These are phyloP conservation scores for Schoenoplectus tabernaemontani DNA, from an alignment of 202 grass and related monocot genomes.

Conservation along the genomic window DNA sequence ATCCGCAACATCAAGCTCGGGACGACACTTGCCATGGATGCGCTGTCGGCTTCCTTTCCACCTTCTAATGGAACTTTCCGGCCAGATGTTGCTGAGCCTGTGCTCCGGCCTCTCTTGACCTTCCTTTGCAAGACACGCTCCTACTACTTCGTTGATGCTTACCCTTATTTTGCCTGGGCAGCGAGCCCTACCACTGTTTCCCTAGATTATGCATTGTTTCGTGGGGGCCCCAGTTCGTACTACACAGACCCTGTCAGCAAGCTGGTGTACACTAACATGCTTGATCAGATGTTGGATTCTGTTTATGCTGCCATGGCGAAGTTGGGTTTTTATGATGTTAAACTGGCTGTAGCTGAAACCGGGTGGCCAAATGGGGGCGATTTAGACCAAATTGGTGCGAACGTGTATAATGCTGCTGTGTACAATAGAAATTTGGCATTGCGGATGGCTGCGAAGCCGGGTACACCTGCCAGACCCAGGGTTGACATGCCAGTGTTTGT, in stretches of 20 bases:
- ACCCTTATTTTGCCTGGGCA: conserved; percentile 81
- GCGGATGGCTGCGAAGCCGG: conserved; percentile 33
- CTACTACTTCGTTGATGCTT: conserved; percentile 81
- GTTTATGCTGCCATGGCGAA: conserved; percentile 48
- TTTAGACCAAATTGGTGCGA: conserved; percentile 52
- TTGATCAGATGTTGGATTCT: conserved; percentile 91
- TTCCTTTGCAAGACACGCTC: conserved; percentile 60
- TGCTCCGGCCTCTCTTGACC: conserved; percentile 55
- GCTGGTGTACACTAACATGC: conserved; percentile 62
- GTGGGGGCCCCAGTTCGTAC: neutral
- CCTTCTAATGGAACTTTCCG: conserved; percentile 59
- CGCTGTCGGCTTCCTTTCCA: conserved; percentile 29
- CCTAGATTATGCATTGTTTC: conserved; percentile 59
- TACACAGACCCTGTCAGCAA: conserved; percentile 56
- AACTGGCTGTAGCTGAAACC: conserved; percentile 67
- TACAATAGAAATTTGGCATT: conserved; percentile 67
- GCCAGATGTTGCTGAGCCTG: conserved; percentile 43
- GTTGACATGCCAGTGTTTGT: conserved; percentile 62
- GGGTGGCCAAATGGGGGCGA: conserved; percentile 75
- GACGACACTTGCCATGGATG: conserved; percentile 69
- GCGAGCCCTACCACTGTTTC: conserved; percentile 28
- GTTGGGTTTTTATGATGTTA: conserved; percentile 52
- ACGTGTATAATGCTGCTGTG: conserved; percentile 38
- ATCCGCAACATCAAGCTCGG: conserved; percentile 68
- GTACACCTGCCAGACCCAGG: conserved; percentile 44